A percentile compares a stretch with the other conserved stretches of the same genome.
Conservation (phyloP, 345 rosid species). For the Lenwebbia sp. region DNA sequence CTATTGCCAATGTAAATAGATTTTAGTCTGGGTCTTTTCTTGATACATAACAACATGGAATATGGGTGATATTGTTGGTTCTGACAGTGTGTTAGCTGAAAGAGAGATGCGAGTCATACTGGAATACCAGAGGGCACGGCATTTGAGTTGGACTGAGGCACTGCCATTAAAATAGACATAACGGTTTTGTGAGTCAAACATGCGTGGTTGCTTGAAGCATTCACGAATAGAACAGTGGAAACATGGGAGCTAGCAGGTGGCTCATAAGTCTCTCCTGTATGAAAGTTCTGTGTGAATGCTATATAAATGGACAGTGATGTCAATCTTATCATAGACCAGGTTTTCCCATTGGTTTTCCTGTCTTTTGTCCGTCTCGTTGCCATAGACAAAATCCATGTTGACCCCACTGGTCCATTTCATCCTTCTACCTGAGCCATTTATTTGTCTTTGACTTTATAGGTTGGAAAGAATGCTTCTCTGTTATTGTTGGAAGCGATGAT, state of each 20-base stretch:
- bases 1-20: neutral
- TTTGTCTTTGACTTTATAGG: slow-evolving; percentile 13
- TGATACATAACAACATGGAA: neutral
- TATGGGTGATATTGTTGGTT: neutral
- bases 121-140: neutral
- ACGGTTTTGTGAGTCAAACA: neutral
- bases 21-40: neutral
- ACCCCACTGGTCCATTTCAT: neutral
- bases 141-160: neutral
- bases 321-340: neutral
- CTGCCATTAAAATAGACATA: neutral
- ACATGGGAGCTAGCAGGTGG: neutral
- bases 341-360: neutral
- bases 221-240: neutral
- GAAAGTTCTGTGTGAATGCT: neutral
- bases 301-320: neutral
- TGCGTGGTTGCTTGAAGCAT: neutral
- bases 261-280: neutral
- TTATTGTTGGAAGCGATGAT: slow-evolving; percentile 30
- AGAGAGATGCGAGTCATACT: neutral
- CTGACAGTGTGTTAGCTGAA: neutral
- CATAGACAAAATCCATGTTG: neutral
- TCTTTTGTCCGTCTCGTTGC: neutral
- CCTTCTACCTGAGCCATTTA: neutral
- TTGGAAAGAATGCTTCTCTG: slow-evolving; percentile 23